phyloP scores from a whole-genome alignment of 306 rosid species.

The Malus sieversii region DNA sequence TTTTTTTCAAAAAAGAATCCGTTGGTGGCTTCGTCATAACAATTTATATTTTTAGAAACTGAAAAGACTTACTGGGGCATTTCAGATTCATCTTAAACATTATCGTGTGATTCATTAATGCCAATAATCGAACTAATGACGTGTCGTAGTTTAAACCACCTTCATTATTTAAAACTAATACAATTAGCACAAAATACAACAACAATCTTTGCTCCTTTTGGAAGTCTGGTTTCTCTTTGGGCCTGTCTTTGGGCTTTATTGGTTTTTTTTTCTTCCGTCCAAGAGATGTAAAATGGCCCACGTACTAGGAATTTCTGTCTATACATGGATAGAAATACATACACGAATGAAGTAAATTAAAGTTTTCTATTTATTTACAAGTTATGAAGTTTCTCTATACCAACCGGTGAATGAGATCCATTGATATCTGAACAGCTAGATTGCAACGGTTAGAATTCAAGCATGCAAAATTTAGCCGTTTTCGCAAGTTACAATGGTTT shows the following conservation, averaged over 20 bases:
- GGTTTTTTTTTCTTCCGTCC: background rate
- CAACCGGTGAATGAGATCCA: too few species aligned
- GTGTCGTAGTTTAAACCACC: too few species aligned
- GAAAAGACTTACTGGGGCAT: too few species aligned
- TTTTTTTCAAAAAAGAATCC: too few species aligned
- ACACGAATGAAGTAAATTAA: background rate
- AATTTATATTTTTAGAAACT: fast-evolving
- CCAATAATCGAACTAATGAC: fast-evolving
- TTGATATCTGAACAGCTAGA: too few species aligned
- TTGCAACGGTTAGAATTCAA: too few species aligned
- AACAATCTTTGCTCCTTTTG: background rate
- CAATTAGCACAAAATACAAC: too few species aligned
- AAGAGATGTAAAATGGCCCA: background rate
- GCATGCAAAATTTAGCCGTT: too few species aligned
- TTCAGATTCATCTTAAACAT: too few species aligned
- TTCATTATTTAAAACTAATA: too few species aligned
- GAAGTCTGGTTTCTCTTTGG: background rate
- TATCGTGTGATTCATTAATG: too few species aligned
- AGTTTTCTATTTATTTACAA: background rate
- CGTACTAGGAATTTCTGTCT: background rate
- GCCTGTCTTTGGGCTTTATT: background rate
- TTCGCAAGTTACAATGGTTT: background rate
- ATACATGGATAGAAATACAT: background rate
- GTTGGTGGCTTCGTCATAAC: fast-evolving
- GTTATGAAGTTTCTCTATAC: background rate